These are phyloP conservation scores for Kockiozyma suomiensis DNA, from an alignment of 805 yeast genomes.

Conservation along the genomic window DNA sequence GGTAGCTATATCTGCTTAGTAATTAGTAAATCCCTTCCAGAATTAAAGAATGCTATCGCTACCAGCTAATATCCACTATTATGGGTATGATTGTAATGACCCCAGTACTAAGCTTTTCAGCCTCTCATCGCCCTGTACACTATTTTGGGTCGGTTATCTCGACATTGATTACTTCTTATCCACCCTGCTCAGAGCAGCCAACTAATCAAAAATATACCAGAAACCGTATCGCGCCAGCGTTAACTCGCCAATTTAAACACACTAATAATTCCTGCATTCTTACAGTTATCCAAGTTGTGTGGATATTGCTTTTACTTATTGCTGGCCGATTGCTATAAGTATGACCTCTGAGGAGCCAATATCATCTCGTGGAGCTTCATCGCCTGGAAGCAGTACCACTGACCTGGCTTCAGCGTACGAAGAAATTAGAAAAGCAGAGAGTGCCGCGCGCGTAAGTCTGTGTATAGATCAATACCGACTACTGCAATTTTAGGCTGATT, in stretches of 20 bases:
- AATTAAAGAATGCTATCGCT: background rate
- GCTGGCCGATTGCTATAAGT: background rate
- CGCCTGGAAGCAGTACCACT: constrained; percentile 1
- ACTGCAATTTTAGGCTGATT: no score
- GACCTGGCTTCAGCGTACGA: constrained; percentile 32
- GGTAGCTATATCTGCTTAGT: background rate
- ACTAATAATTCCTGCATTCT: no score
- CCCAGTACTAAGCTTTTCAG: no score
- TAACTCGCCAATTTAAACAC: no score
- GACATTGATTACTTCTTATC: no score
- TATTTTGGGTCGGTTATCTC: no score
- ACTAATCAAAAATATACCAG: no score
- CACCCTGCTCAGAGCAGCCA: no score
- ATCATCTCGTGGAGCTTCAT: constrained; percentile 4
- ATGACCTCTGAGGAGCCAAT: constrained; percentile 24
- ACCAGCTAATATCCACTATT: background rate
- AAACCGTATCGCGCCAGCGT: no score
- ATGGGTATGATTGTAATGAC: background rate
- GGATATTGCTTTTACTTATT: background rate
- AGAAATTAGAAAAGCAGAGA: constrained; percentile 32
- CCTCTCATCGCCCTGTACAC: no score
- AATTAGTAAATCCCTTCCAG: background rate
- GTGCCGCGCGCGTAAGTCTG: constrained; percentile 20
- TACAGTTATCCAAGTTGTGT: no score
- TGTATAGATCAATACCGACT: no score